These are phyloP conservation scores for Azolla pinnata DNA, from an alignment of 75 land plant species.

Conservation along the genomic window DNA sequence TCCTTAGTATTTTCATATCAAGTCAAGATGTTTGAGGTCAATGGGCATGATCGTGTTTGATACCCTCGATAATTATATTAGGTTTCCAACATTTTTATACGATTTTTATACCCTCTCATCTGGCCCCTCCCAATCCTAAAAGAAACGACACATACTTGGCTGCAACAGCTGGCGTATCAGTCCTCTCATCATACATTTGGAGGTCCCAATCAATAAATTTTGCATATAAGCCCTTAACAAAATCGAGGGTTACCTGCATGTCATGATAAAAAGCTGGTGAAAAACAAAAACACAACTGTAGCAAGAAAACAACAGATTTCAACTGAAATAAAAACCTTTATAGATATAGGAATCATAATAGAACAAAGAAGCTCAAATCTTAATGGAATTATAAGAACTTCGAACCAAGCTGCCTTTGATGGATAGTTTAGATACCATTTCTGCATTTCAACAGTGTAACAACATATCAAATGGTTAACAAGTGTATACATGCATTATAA, in stretches of 20 bases:
- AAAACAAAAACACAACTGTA: too few relatives aligned
- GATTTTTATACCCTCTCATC: too few relatives aligned
- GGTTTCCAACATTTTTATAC: too few relatives aligned
- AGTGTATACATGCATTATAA: neutral
- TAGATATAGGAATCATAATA: conserved; percentile 98
- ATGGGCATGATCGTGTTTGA: too few relatives aligned
- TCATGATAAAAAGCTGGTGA: too few relatives aligned
- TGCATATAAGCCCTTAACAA: conserved; percentile 88
- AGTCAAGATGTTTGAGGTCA: too few relatives aligned
- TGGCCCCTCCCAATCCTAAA: too few relatives aligned
- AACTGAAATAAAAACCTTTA: conserved; percentile 63
- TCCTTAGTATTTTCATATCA: too few relatives aligned
- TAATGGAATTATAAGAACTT: conserved; percentile 80
- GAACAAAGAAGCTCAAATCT: conserved; percentile 98
- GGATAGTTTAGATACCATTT: conserved; percentile 94
- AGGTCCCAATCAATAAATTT: conserved; percentile 97
- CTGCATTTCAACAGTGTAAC: too few relatives aligned
- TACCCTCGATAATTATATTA: too few relatives aligned
- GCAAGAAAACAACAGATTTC: too few relatives aligned
- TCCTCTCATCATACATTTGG: conserved; percentile 83
- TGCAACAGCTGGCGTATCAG: conserved; percentile 77
- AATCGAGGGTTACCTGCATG: conserved; percentile 83
- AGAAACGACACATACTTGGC: conserved; percentile 68
- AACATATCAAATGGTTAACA: neutral
- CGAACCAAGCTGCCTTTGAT: conserved; percentile 78